These are phyloP conservation scores for Phytophthora sansomeana DNA, from an alignment of 352 stramenopile genomes.

Conservation along the genomic window DNA sequence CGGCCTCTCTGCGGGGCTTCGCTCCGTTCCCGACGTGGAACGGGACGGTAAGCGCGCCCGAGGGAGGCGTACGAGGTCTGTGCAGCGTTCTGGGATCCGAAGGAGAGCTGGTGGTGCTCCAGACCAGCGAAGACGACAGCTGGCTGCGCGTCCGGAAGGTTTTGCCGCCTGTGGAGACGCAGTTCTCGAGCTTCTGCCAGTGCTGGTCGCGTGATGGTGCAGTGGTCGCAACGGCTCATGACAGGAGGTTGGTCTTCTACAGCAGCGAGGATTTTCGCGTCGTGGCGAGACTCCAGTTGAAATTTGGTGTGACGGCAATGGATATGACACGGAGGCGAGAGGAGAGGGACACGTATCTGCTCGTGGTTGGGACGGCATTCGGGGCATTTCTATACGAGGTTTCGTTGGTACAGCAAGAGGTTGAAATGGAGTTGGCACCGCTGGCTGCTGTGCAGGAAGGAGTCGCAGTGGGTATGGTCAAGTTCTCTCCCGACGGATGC, in stretches of 20 bases:
- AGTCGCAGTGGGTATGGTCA: constrained; percentile 50
- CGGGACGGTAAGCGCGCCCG: constrained; percentile 43
- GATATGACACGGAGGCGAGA: constrained; percentile 26
- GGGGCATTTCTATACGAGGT: constrained; percentile 47
- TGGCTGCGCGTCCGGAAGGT: constrained; percentile 46
- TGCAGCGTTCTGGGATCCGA: constrained; percentile 63
- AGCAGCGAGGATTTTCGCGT: constrained; percentile 25
- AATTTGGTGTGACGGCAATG: constrained; percentile 47
- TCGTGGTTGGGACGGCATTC: constrained; percentile 47
- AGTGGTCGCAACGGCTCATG: constrained; percentile 42
- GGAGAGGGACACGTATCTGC: constrained; percentile 8
- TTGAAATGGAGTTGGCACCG: background rate
- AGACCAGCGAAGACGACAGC: constrained; percentile 10
- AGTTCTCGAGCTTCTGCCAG: constrained; percentile 55
- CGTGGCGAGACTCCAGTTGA: constrained; percentile 25
- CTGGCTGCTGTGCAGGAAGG: constrained; percentile 34
- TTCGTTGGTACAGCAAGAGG: background rate
- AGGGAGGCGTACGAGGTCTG: constrained; percentile 1
- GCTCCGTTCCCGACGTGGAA: constrained; percentile 72
- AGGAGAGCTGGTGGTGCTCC: constrained; percentile 62
- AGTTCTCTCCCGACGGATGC: constrained; percentile 43
- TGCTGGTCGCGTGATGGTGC: constrained; percentile 52
- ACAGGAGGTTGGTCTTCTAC: constrained; percentile 48
- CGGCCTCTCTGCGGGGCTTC: constrained; percentile 47
- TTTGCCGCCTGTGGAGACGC: constrained; percentile 23